phyloP scores from a whole-genome alignment of 2,329 filamentous ascomycete genomes.

The Neofusicoccum sp. region DNA sequence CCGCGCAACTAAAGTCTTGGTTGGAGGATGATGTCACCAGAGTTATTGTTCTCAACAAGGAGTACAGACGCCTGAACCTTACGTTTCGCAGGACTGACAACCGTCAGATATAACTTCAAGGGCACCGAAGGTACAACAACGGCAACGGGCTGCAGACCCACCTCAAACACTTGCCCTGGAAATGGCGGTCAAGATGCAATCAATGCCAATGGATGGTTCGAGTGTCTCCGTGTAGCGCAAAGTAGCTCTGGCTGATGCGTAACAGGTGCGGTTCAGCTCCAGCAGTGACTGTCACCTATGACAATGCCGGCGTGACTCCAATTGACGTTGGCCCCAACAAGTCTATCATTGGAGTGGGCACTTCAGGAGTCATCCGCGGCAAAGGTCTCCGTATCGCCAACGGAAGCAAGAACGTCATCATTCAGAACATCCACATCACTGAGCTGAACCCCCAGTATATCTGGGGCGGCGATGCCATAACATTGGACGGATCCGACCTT shows the following conservation, averaged over 20 bases:
- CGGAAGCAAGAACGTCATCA: slow-evolving; percentile 57
- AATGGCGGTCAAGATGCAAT: slow-evolving; percentile 63
- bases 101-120: slow-evolving; percentile 53
- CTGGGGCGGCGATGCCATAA: slow-evolving; percentile 41
- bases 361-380: slow-evolving; percentile 58
- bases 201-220: slow-evolving; percentile 61
- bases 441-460: slow-evolving; percentile 40
- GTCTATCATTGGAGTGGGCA: slow-evolving; percentile 57
- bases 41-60: slow-evolving; percentile 61
- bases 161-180: slow-evolving; percentile 48
- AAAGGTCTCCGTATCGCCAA: slow-evolving; percentile 55
- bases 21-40: slow-evolving; percentile 57
- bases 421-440: slow-evolving; percentile 49
- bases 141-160: slow-evolving; percentile 60
- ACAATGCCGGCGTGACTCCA: slow-evolving; percentile 55
- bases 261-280: slow-evolving; percentile 53
- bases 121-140: slow-evolving; percentile 57
- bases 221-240: not conserved
- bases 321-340: slow-evolving; percentile 62
- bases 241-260: slow-evolving; percentile 47
- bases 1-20: slow-evolving; percentile 60
- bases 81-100: slow-evolving; percentile 15
- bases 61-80: slow-evolving; percentile 29
- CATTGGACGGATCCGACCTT: slow-evolving; percentile 33
- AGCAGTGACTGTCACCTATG: slow-evolving; percentile 46